phyloP scores from a whole-genome alignment of 1,284 basidiomycete genomes.

The Austroboletus rostrupii region DNA sequence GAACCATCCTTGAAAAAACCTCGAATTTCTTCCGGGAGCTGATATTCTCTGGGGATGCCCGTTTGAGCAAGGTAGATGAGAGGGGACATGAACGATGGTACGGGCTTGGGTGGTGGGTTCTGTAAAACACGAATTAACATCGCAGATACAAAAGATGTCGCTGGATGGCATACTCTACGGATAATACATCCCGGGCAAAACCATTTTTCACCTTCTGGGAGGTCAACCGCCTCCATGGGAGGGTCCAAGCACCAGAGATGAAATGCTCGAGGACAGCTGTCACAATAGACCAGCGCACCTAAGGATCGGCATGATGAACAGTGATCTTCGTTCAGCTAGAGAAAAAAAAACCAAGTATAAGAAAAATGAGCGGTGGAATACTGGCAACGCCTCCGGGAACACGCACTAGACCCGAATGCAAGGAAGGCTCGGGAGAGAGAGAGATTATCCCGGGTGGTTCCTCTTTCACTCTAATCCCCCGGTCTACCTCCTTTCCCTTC shows the following conservation, averaged over 20 bases:
- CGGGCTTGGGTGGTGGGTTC: conserved; percentile 60
- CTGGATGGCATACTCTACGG: conserved; percentile 51
- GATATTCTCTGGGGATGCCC: conserved; percentile 77
- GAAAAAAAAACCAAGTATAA: conserved; percentile 15
- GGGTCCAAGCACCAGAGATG: conserved; percentile 96
- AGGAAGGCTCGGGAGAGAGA: conserved; percentile 47
- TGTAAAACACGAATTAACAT: conserved; percentile 31
- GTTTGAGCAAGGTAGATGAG: conserved; percentile 65
- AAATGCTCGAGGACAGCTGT: conserved; percentile 94
- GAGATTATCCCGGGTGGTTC: conserved; percentile 52
- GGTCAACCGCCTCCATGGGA: conserved; percentile 84
- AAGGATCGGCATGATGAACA: conserved; percentile 87
- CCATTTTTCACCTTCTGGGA: conserved; percentile 87
- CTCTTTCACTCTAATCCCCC: conserved; percentile 59
- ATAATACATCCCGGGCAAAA: conserved; percentile 81
- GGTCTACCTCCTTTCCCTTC: conserved; percentile 64
- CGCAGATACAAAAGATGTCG: conserved; percentile 7
- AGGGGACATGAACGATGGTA: conserved; percentile 60
- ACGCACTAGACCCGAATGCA: conserved; percentile 36
- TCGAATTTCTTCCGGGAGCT: conserved; percentile 86
- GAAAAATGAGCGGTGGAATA: conserved; percentile 15
- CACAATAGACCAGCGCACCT: conserved; percentile 88
- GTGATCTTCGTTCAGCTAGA: conserved; percentile 86
- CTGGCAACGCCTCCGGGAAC: conserved; percentile 9
- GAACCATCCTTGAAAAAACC: conserved; percentile 82